Base-by-base conservation (phyloP, 441 rosid genomes). In the Aquilaria agallochum region DNA sequence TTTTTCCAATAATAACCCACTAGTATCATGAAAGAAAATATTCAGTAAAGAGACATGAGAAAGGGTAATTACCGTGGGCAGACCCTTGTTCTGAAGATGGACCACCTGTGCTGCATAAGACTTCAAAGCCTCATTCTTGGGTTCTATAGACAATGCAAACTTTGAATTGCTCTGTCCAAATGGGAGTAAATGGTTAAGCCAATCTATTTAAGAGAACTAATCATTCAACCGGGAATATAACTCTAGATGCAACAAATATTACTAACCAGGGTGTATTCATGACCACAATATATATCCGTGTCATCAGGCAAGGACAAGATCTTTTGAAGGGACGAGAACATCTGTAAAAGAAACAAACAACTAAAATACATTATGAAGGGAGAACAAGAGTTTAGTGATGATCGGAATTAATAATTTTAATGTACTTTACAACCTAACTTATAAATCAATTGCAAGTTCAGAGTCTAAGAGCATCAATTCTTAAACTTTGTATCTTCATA, bases 111-210 rank as follows among this genome's bases (percentile, higher is more conserved):
- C 85, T 72, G 94, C 85, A 78, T 95, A 89, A 1, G 92, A 78
- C 73, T 76, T 83, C 62, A 95, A 94, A 47, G 80, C 82, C 82
- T 85, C 90, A 60, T 89, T 95, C 63, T 81, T 86, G 67, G 97
- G 97, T 80, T 95, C 97, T 61, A 95, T 74, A 5, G 97, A 89
- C 72, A 91, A 60, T 50, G 97, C 99, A 71, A 95, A 95, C 79
- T 89, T 91, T 7, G 94, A 78, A 74, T 88, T 91, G 64, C 90
- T 79, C 99, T 95, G 96, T 53, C 68, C 76, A 59, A 61, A 63
- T 31, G 20, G 12, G 53, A 11, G 46, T 9, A 36, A 66, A 60
- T 15, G 46, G 55, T 63, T 59, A 71, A 58, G 33, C 65, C 47
- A 47, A 51, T 53, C 1, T 9, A 11, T 49, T 67, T 60, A 11